phyloP scores from a whole-genome alignment of 1,139 yeast species.

The Taiozyma sp. region DNA sequence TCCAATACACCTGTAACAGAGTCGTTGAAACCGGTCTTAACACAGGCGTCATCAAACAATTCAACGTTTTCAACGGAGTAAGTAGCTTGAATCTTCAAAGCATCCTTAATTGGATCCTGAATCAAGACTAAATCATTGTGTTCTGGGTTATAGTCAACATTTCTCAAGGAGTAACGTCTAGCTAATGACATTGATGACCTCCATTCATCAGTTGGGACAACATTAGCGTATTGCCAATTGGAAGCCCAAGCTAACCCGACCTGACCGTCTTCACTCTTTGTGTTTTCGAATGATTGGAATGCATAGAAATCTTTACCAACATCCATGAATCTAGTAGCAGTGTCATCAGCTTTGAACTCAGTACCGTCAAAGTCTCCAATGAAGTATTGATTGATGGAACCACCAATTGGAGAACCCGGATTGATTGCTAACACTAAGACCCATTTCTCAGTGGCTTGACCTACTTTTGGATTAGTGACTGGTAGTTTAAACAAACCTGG shows the following conservation, averaged over 20 bases:
- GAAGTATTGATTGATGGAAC: slow-evolving; percentile 33
- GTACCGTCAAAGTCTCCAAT: slow-evolving; percentile 36
- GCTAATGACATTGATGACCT: slow-evolving; percentile 30
- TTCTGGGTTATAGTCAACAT: slow-evolving; percentile 23
- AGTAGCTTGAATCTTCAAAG: not conserved
- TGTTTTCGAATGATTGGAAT: slow-evolving; percentile 27
- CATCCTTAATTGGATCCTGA: slow-evolving; percentile 22
- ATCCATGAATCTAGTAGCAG: slow-evolving; percentile 27
- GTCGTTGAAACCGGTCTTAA: slow-evolving; percentile 3
- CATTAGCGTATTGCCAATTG: slow-evolving; percentile 33
- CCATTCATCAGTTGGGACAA: slow-evolving; percentile 30
- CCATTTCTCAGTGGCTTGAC: slow-evolving; percentile 23
- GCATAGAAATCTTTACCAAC: slow-evolving; percentile 33
- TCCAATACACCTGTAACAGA: slow-evolving; percentile 13
- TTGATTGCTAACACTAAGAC: slow-evolving; percentile 32
- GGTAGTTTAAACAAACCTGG: slow-evolving; percentile 30
- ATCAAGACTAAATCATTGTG: slow-evolving; percentile 19
- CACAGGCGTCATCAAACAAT: not conserved
- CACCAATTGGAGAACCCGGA: slow-evolving; percentile 35
- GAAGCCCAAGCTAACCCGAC: slow-evolving; percentile 35
- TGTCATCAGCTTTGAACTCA: slow-evolving; percentile 26
- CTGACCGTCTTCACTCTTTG: slow-evolving; percentile 11
- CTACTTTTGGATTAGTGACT: slow-evolving; percentile 16
- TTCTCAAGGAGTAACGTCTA: slow-evolving; percentile 26
- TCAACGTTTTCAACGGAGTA: not conserved